A percentile compares a stretch with the other conserved stretches of the same genome.
These are phyloP conservation scores for Paracorniculantispora psalliotae DNA, from an alignment of 2,329 filamentous ascomycete genomes.

Conservation along the genomic window DNA sequence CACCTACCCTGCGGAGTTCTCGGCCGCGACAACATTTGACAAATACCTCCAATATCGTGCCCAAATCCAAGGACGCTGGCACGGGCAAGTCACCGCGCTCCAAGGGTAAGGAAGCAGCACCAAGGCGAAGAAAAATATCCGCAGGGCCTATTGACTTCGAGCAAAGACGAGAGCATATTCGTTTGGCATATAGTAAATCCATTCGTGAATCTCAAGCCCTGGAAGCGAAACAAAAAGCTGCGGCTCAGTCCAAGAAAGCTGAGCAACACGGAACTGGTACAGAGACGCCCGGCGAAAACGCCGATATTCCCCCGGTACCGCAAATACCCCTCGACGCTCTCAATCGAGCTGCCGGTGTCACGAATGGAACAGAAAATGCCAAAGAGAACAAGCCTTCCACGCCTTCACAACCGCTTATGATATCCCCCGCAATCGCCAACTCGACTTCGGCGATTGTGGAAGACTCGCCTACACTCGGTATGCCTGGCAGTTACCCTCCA, in stretches of 20 bases:
- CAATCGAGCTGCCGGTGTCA: not conserved
- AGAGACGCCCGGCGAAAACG: not conserved
- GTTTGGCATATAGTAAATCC: slow-evolving; percentile 80
- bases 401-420: slow-evolving; percentile 7
- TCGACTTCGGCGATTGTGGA: not conserved
- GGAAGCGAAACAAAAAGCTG: slow-evolving; percentile 49
- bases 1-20: slow-evolving; percentile 75
- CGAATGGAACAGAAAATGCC: not conserved
- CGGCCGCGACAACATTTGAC: slow-evolving; percentile 76
- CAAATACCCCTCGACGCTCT: slow-evolving; percentile 9
- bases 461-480: slow-evolving; percentile 63
- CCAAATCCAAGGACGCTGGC: slow-evolving; percentile 60
- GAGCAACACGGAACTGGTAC: slow-evolving; percentile 17
- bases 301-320: slow-evolving; percentile 6
- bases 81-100: slow-evolving; percentile 44
- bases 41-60: slow-evolving; percentile 65
- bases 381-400: not conserved
- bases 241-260: slow-evolving; percentile 41
- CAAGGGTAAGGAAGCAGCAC: slow-evolving; percentile 24
- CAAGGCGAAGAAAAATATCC: slow-evolving; percentile 47
- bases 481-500: slow-evolving; percentile 58
- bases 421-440: slow-evolving; percentile 12
- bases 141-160: slow-evolving; percentile 80
- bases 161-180: slow-evolving; percentile 73
- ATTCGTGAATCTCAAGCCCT: slow-evolving; percentile 66